phyloP scores from a whole-genome alignment of 495 filamentous ascomycete genomes.

The Bombardia bombarda region DNA sequence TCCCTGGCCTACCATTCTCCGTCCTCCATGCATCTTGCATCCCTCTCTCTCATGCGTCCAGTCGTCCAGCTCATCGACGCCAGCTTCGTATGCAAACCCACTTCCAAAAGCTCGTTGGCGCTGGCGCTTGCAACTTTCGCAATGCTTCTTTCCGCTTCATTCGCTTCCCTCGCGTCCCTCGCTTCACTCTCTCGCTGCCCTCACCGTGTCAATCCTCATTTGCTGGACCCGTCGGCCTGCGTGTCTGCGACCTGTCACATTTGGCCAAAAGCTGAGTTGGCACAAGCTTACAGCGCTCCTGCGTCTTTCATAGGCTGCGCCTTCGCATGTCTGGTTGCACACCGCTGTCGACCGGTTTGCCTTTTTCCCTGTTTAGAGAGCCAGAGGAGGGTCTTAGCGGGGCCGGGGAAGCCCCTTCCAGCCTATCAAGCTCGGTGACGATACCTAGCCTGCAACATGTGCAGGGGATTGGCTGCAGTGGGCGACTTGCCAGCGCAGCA shows the following conservation, averaged over 20 bases:
- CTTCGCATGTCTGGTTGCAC: slow-evolving; percentile 11
- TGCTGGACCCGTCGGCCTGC: slow-evolving; percentile 6
- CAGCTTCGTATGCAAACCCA: slow-evolving; percentile 14
- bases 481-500: slow-evolving; percentile 29
- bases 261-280: slow-evolving; percentile 22
- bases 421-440: slow-evolving; percentile 24
- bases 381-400: slow-evolving; percentile 14
- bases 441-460: slow-evolving; percentile 19
- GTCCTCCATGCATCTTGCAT: too few relatives aligned
- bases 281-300: slow-evolving; percentile 8
- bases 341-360: slow-evolving; percentile 17
- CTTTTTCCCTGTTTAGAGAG: slow-evolving; percentile 21
- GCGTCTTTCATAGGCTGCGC: slow-evolving; percentile 20
- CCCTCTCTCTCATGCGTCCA: background rate
- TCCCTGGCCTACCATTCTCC: too few relatives aligned
- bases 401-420: slow-evolving; percentile 18
- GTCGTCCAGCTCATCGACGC: background rate
- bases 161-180: background rate
- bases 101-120: slow-evolving; percentile 7
- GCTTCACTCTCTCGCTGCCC: slow-evolving; percentile 12
- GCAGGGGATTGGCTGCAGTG: slow-evolving; percentile 23
- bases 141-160: slow-evolving; percentile 15
- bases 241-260: slow-evolving; percentile 24
- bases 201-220: slow-evolving; percentile 7
- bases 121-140: slow-evolving; percentile 2